Base-by-base conservation (phyloP, 805 yeast species). In the Wickerhamiella lipophila region DNA sequence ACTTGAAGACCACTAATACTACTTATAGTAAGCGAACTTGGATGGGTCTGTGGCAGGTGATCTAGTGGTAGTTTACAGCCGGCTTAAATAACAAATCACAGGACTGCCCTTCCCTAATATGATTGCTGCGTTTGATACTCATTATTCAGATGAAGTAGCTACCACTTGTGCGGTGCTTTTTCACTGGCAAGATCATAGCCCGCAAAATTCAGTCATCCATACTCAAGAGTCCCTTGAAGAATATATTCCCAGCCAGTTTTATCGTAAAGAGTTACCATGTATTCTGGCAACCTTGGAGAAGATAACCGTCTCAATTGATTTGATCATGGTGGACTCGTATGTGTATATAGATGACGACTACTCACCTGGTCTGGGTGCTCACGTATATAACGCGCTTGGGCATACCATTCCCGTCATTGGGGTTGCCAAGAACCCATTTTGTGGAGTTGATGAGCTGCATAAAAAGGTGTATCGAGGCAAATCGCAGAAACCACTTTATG, bases 181-280 rank as follows among this genome's bases (percentile, higher is more conserved):
- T 3, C 18, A 42, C 3, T 42, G 45, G 45, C 8, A 18, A 9
- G 23, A 19, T 18, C 5, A 15, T 8, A 18, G 3, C 16, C 36
- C 45, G 6, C 15, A 7, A 9, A 3, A 16, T 1, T 5, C n/a
- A n/a, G 4, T 29, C 13, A 2, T 27, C 2, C 15, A 18, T 13
- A 16, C 36, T 4, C 32, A 13, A 9, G 18, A 9, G 7, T n/a
- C 23, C 4, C 6, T 19, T 2, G 40, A 43, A 15, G 18, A 15
- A 22, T 43, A 43, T 15, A 11, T 43, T 22, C 40, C 46, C 11
- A 40, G 46, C n/a, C 40, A 43, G 13, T 43, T 43, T 11, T 43
- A 43, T 22, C 27, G 40, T 3, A 27, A 27, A 13, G 46, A 43
- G 34, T 30, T 43, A 3, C 46, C 46, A n/a, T 43, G 46, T 22